Evolutionary conservation across 495 filamentous ascomycete genomes (phyloP).

Genomic region (Antarctomyces pellizariae): DNA sequence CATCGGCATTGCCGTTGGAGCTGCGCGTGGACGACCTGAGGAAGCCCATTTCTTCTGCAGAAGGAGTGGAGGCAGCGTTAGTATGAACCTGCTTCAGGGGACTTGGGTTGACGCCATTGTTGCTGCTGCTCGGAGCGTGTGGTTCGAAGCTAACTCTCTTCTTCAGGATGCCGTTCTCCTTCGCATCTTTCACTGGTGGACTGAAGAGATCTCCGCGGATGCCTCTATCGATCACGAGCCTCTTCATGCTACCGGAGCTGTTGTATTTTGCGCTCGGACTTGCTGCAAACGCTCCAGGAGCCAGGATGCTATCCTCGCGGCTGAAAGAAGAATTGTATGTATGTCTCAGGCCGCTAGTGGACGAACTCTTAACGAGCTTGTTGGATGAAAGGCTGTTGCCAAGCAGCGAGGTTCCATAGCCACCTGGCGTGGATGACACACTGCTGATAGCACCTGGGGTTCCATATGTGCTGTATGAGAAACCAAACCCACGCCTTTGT

Average conservation of each 20-base stretch:
- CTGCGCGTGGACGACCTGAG: constrained; percentile 25
- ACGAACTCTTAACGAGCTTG: constrained; percentile 35
- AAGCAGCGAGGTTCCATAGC: constrained; percentile 40
- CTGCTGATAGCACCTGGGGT: constrained; percentile 51
- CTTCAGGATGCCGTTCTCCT: constrained; percentile 34
- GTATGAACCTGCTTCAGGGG: constrained; percentile 17
- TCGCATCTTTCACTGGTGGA: constrained; percentile 23
- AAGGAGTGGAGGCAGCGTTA: constrained; percentile 26
- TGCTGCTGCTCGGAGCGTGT: constrained; percentile 19
- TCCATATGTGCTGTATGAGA: constrained; percentile 73
- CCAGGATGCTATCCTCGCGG: constrained; percentile 50
- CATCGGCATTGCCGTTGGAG: constrained; percentile 26
- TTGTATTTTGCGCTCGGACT: constrained; percentile 33
- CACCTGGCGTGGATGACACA: constrained; percentile 40
- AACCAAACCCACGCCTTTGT: constrained; percentile 55
- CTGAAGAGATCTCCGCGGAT: constrained; percentile 60
- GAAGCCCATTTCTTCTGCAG: constrained; percentile 42
- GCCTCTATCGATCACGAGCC: constrained; percentile 69
- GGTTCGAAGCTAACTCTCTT: constrained; percentile 86
- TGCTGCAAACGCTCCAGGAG: constrained; percentile 65
- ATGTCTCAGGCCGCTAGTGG: constrained; percentile 37
- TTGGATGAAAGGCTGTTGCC: constrained; percentile 31
- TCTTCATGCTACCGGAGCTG: constrained; percentile 51
- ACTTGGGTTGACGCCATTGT: constrained; percentile 19
- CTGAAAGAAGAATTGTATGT: constrained; percentile 17